Base-by-base conservation (phyloP, 176 grass and related monocot species). In the Juncus effusus region DNA sequence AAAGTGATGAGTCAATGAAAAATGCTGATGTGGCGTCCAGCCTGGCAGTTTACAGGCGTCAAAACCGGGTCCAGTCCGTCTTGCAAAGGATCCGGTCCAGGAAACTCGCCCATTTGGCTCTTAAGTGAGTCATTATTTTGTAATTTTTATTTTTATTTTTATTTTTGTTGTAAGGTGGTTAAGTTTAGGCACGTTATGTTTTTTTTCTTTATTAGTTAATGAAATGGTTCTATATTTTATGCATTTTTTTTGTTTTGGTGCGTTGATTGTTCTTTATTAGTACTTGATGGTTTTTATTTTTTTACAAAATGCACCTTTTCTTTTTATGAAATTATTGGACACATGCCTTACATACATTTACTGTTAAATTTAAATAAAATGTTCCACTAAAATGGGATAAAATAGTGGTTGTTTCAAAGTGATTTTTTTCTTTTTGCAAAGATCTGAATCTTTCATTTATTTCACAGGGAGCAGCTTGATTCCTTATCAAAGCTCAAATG, bases 391-490 rank as follows among this genome's bases (percentile, higher is more conserved):
- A 28, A 28, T 28, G 19, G 19, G 19, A 28, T 28, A 28, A 28
- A 28, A 28, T 28, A 28, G 19, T 28, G 19, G 19, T 28, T 28
- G 19, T 28, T 28, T 28, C 19, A 28, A 28, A 28, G 19, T 28
- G 19, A 1, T 28, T 28, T 28, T 28, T 28, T 0, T 28, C 1
- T 28, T 28, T 28, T 28, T 28, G 19, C 19, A 28, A 28, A 28
- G 19, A 28, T 28, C 19, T 28, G 19, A 28, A 28, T 28, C 19
- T 28, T 1, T 79, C 76, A 86, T 72, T 83, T 75, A 86, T 65
- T 80, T 99, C 84, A 89, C 94, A 93, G 94, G 83, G 82, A 78
- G 76, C 88, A 93, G 77, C 75, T 99, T 77, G 83, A 75, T 87
- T 90, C 73, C 62, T 82, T 99, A 84, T 73, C 77, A 72, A 99